phyloP scores from a whole-genome alignment of 2,329 filamentous ascomycete genomes.

The Zopfia rhizophila region DNA sequence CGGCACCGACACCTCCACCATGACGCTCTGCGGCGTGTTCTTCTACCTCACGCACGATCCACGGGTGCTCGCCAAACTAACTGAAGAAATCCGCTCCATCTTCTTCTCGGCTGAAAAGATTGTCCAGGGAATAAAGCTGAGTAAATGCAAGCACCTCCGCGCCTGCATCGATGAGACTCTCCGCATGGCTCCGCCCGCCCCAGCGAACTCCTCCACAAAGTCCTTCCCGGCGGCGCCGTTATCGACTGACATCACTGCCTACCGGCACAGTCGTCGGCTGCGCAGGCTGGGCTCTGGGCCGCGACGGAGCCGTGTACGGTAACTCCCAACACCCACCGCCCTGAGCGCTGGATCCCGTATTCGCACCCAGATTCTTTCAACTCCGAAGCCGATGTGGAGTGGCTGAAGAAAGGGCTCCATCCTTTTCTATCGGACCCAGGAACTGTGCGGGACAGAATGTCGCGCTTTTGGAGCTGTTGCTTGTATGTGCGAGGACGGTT shows the following conservation, averaged over 20 bases:
- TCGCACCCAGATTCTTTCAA: slow-evolving; percentile 1
- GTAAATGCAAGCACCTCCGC: slow-evolving; percentile 1
- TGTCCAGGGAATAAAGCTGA: not conserved
- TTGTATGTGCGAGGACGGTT: slow-evolving; percentile 13
- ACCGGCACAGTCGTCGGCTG: slow-evolving; percentile 19
- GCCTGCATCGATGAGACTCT: too few species aligned
- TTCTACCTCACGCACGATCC: slow-evolving; percentile 47
- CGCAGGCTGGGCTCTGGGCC: slow-evolving; percentile 20
- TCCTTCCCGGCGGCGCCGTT: slow-evolving; percentile 15
- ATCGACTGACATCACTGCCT: slow-evolving; percentile 15
- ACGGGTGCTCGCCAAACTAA: slow-evolving; percentile 4
- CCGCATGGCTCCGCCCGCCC: slow-evolving; percentile 3
- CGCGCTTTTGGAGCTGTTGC: slow-evolving; percentile 14
- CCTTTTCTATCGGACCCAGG: slow-evolving; percentile 21
- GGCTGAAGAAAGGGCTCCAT: slow-evolving; percentile 16
- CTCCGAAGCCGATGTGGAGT: slow-evolving; percentile 5
- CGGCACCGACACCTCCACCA: slow-evolving; percentile 46
- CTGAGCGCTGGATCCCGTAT: slow-evolving; percentile 22
- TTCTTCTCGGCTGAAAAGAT: not conserved
- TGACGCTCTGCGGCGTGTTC: slow-evolving; percentile 34
- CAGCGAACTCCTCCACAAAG: slow-evolving; percentile 3
- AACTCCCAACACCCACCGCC: slow-evolving; percentile 14
- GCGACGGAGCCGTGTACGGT: slow-evolving; percentile 15
- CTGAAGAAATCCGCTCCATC: slow-evolving; percentile 2
- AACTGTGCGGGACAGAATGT: slow-evolving; percentile 22